Percentiles rank a stretch among this genome's conserved stretches.
phyloP scores from a whole-genome alignment of 495 filamentous ascomycete species.

The Penicillium diatomitis region DNA sequence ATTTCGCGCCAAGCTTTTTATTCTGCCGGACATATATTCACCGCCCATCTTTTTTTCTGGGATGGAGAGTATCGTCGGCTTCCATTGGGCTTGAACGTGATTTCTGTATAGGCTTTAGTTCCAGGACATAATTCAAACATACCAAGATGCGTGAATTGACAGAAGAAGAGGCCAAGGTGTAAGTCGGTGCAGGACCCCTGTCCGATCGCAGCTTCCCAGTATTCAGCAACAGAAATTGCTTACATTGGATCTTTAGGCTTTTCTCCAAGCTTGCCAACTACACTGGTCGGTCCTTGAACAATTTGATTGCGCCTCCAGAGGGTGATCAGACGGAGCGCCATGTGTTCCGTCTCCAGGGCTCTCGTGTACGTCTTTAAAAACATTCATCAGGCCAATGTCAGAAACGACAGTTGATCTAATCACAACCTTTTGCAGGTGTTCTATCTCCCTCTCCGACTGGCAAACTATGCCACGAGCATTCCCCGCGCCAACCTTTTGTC shows the following conservation, averaged over 20 bases:
- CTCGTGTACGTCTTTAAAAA: slow-evolving; percentile 41
- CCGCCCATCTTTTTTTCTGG: background rate
- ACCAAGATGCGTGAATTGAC: slow-evolving; percentile 63
- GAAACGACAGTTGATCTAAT: background rate
- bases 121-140: background rate
- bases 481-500: slow-evolving; percentile 70
- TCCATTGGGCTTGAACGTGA: background rate
- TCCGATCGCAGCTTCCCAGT: too few species aligned
- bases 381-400: background rate
- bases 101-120: background rate
- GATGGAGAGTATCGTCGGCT: background rate
- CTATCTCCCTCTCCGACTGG: slow-evolving; percentile 77
- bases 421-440: slow-evolving; percentile 32
- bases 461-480: slow-evolving; percentile 81
- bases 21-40: slow-evolving; percentile 9
- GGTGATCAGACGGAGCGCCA: slow-evolving; percentile 54
- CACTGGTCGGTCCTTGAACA: slow-evolving; percentile 66
- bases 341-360: slow-evolving; percentile 76
- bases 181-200: slow-evolving; percentile 11
- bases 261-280: slow-evolving; percentile 82
- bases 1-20: slow-evolving; percentile 5
- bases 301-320: slow-evolving; percentile 67
- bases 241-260: slow-evolving; percentile 24
- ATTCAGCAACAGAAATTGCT: background rate
- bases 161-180: slow-evolving; percentile 43